phyloP scores from a whole-genome alignment of 1,284 basidiomycete genomes.

The Pyrrhoderma lamaoense region DNA sequence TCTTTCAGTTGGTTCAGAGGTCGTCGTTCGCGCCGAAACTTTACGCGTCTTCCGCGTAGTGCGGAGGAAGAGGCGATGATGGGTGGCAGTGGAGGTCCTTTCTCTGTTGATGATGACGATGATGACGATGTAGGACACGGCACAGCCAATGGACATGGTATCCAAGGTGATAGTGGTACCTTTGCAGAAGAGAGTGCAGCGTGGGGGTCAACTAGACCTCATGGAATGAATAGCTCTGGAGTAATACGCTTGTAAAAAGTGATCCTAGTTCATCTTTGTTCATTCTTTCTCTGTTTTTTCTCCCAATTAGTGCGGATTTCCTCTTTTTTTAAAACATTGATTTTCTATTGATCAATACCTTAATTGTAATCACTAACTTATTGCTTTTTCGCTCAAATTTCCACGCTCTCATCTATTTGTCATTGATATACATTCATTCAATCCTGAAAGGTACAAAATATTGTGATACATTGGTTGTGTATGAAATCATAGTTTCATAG shows the following conservation, averaged over 20 bases:
- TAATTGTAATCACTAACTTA: no score
- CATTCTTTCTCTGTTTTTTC: no score
- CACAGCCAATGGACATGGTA: not conserved
- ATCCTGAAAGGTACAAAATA: no score
- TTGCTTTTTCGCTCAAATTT: no score
- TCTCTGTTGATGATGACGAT: constrained; percentile 14
- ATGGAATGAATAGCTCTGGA: constrained; percentile 26
- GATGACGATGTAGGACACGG: not conserved
- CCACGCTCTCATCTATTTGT: no score
- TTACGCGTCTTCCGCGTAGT: constrained; percentile 26
- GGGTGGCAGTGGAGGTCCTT: constrained; percentile 25
- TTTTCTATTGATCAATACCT: no score
- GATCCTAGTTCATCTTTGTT: not conserved
- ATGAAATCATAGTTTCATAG: no score
- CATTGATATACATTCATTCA: no score
- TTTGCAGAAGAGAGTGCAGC: constrained; percentile 17
- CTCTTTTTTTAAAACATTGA: no score
- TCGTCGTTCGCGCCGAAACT: constrained; percentile 21
- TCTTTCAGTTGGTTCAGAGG: constrained; percentile 10
- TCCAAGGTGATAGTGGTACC: constrained; percentile 1
- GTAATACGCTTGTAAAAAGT: constrained; percentile 28
- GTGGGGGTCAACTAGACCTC: constrained; percentile 17
- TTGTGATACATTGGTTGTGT: no score
- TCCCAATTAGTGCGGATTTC: no score
- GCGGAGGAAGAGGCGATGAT: constrained; percentile 29